Base-by-base conservation (phyloP, 2,329 filamentous ascomycete genomes). In the Fusarium torulosum region DNA sequence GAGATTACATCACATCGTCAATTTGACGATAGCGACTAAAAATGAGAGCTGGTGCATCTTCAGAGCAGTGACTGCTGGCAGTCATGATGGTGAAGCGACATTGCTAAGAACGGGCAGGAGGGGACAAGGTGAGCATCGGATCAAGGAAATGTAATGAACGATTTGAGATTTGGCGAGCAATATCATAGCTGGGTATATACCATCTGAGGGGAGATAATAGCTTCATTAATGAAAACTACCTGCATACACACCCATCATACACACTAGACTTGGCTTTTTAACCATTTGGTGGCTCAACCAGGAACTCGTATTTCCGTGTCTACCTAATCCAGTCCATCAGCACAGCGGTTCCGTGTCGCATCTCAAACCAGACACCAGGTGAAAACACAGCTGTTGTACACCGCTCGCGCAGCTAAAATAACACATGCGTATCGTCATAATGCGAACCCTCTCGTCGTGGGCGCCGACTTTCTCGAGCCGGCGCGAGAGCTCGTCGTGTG, bases 291-390 rank as follows among this genome's bases (percentile, higher is more conserved):
- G 65, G 54, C 55, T 68, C 33, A 69, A 66, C 50, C 59, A 72
- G 64, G 43, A 72, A 67, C 68, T 72, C 67, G 51, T 59, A 71
- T 74, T 72, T 67, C 59, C 72, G 50, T 59, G 72, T 72, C 72
- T 74, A 74, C 72, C 70, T 72, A 73, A 71, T 63, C 69, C 67
- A 63, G 63, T 67, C 72, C 72, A 73, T 73, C 72, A 73, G 72
- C 70, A 67, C 59, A 72, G 63, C 70, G 46, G 57, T 67, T 60
- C 60, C 66, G 59, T 62, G 57, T 69, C 59, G 70, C 65, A 59
- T 66, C 61, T 68, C 69, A 52, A 62, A 63, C 64, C 59, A 51
- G 64, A 63, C 60, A 69, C 63, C 55, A 71, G 57, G 66, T 63
- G 63, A 66, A 65, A 65, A 62, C 66, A 66, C 53, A 60, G 20